Conservation (phyloP, 495 filamentous ascomycete genomes). For the Neurospora sp. region DNA sequence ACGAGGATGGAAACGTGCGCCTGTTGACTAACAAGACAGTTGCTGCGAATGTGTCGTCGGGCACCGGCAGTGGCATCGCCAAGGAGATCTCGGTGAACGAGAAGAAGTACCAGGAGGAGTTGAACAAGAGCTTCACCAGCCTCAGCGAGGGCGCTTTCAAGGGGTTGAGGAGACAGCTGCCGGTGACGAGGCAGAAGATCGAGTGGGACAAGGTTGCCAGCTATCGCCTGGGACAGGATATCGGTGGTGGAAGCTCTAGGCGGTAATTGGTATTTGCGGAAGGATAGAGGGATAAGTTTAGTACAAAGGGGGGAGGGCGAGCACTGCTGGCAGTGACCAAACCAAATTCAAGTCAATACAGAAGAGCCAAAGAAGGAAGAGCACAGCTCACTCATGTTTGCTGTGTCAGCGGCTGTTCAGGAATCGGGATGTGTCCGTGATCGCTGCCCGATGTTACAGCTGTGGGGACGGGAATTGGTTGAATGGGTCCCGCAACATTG, state of each 20-base stretch:
- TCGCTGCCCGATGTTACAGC: background rate
- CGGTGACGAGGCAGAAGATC: constrained; percentile 95
- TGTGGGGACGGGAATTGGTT: background rate
- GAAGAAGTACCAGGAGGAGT: constrained; percentile 89
- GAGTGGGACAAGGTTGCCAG: constrained; percentile 99
- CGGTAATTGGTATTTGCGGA: constrained; percentile 18
- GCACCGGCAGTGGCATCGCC: constrained; percentile 57
- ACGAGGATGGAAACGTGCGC: constrained; percentile 97
- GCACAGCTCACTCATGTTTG: background rate
- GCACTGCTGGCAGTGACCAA: background rate
- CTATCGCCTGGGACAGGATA: constrained; percentile 72
- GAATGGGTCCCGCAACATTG: background rate
- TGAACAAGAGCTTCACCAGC: constrained; percentile 80
- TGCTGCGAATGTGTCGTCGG: constrained; percentile 43
- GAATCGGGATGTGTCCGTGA: background rate
- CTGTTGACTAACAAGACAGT: constrained; percentile 76
- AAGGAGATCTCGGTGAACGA: constrained; percentile 68
- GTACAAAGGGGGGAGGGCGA: background rate
- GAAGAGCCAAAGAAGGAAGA: background rate
- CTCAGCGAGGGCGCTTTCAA: constrained; percentile 95
- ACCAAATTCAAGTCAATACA: background rate
- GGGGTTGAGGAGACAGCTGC: constrained; percentile 80
- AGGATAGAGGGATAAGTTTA: background rate
- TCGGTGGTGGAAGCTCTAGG: constrained; percentile 45
- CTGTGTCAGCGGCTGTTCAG: background rate